These are phyloP conservation scores for Mycena maculata DNA, from an alignment of 768 basidiomycete genomes.

Conservation along the genomic window DNA sequence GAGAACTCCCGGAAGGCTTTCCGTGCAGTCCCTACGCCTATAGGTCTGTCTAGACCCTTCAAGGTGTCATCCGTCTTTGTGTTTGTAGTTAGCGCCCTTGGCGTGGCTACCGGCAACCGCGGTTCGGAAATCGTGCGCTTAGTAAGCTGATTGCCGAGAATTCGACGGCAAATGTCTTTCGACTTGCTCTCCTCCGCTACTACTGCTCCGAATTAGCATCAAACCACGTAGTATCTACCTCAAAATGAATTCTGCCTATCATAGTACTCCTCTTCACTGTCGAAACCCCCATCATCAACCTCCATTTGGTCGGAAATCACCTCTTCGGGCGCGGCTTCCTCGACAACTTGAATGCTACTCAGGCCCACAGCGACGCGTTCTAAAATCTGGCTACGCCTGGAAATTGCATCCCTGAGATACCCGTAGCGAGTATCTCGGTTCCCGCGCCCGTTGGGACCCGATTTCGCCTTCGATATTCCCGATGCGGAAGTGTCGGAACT, in stretches of 20 bases:
- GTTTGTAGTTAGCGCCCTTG: no score
- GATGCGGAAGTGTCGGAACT: neutral
- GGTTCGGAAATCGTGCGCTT: neutral
- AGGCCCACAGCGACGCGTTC: neutral
- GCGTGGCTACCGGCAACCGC: neutral
- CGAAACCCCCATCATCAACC: neutral
- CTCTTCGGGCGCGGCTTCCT: neutral
- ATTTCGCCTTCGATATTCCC: conserved; percentile 4
- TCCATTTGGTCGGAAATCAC: neutral
- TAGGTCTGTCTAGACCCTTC: no score
- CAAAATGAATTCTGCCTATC: neutral
- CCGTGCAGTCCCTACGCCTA: no score
- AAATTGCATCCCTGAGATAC: conserved; percentile 1
- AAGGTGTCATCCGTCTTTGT: no score
- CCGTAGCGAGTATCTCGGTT: neutral
- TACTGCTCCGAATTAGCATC: neutral
- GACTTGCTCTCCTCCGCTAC: no score
- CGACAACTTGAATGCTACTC: neutral
- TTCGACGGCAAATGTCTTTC: neutral
- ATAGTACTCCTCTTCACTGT: conserved; percentile 10
- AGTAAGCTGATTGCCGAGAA: conserved; percentile 1
- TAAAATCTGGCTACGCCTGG: neutral
- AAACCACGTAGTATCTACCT: neutral
- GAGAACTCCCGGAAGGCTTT: no score
- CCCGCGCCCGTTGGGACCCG: conserved; percentile 1